Base-by-base conservation (phyloP, 2,329 filamentous ascomycete genomes). In the Stachybotrys chlorohalonatus region DNA sequence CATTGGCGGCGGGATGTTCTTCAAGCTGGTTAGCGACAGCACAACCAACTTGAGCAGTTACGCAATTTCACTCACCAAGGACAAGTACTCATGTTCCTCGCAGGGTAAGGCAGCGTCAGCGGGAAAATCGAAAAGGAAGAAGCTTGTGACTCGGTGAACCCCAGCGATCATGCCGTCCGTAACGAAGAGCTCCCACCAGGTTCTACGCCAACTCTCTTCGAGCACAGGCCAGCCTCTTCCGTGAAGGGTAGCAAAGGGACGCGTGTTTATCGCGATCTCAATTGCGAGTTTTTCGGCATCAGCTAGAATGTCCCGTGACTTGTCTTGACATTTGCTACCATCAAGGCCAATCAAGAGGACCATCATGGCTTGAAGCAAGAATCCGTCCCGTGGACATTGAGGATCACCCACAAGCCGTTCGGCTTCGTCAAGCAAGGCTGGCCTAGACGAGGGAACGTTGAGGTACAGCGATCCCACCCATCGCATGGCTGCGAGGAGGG, bases 111-210 rank as follows among this genome's bases (percentile, higher is more conserved):
- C 81, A 2, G 90, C 87, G 61, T 89, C 84, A 13, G 82, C 79
- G 6, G 75, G 70, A 7, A 91, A 77, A 53, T 86, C 83, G 60
- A 83, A 88, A 30, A 89, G 76, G n/a, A 79, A 70, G 67, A 89
- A 89, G 54, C 82, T 86, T 47, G 87, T 86, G 57, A 83, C 81
- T 11, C 85, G 81, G 60, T 88, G 89, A 60, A 95, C 84, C 4
- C 89, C 89, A 6, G 90, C 89, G 60, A 95, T 80, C 80, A 95
- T 87, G 54, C 87, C 89, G 66, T 95, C 90, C 13, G 90, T 81
- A n/a, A 89, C 80, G 65, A 86, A 93, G 5, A 84, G 66, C 58
- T 84, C 90, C 92, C 92, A 96, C 91, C 91, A 96, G 1, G 91
- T 96, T 56, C 92, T 80, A 16, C 90, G 82, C 82, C 90, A 87